Conservation (phyloP, 257 asterid species). For the Jacaranda copaia region DNA sequence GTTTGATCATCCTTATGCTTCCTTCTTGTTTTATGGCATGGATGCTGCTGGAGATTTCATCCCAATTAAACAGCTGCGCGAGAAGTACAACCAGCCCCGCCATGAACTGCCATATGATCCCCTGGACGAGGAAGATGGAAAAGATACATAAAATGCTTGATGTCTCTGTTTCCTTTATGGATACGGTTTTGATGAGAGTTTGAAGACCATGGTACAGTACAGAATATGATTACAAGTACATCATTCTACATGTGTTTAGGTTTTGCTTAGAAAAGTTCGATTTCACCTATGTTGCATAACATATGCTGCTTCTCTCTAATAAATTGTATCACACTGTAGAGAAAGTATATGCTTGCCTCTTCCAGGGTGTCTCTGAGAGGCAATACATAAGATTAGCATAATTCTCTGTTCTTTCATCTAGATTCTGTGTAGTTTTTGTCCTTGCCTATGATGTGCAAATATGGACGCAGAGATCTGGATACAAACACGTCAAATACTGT, state of each 20-base stretch:
- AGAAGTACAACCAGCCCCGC: conserved; percentile 83
- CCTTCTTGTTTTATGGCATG: conserved; percentile 86
- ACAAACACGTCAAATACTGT: no score
- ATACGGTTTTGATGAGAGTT: conserved; percentile 16
- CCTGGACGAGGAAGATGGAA: conserved; percentile 51
- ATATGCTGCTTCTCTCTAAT: background rate
- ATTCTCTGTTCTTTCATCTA: no score
- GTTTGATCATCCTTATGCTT: conserved; percentile 90
- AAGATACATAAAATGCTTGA: conserved; percentile 44
- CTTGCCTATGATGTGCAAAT: no score
- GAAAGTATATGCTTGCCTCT: no score
- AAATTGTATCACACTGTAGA: conserved; percentile 15
- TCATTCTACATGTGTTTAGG: background rate
- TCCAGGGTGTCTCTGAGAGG: no score
- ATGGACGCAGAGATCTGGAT: no score
- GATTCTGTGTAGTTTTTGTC: no score
- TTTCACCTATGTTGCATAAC: background rate
- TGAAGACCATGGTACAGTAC: background rate
- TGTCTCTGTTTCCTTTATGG: no score
- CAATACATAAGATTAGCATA: no score
- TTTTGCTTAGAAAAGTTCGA: background rate
- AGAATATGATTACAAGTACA: conserved; percentile 3
- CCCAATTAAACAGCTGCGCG: conserved; percentile 91
- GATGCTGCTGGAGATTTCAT: conserved; percentile 93
- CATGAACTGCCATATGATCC: conserved; percentile 84